These are phyloP conservation scores for Penicillium ochrochloron DNA, from an alignment of 495 filamentous ascomycete genomes.

Conservation along the genomic window DNA sequence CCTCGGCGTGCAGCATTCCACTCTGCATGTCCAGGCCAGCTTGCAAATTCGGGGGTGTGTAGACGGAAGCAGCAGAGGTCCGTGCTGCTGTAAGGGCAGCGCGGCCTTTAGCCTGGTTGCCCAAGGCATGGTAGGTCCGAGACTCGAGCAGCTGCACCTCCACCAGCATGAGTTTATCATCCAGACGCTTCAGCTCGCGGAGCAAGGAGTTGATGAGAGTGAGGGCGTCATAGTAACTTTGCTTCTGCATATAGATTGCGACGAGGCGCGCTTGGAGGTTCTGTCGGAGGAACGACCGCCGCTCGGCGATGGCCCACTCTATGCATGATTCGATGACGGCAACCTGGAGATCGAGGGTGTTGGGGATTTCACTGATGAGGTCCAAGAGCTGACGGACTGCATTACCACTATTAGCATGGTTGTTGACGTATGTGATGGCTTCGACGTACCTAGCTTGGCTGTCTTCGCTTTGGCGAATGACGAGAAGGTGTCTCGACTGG, in stretches of 20 bases:
- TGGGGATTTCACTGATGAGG: constrained; percentile 89
- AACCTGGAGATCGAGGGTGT: constrained; percentile 90
- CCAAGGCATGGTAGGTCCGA: constrained; percentile 94
- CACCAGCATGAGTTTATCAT: constrained; percentile 98
- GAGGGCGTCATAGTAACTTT: constrained; percentile 94
- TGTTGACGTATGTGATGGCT: not conserved
- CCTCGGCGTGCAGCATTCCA: constrained; percentile 97
- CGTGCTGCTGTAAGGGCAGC: constrained; percentile 92
- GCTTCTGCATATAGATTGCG: constrained; percentile 90
- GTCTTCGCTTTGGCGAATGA: constrained; percentile 99
- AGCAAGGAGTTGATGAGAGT: constrained; percentile 95
- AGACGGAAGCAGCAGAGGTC: constrained; percentile 93
- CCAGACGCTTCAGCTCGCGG: constrained; percentile 92
- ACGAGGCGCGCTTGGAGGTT: constrained; percentile 97
- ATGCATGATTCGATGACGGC: constrained; percentile 96
- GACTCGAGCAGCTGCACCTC: constrained; percentile 98
- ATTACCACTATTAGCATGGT: constrained; percentile 11
- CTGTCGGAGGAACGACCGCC: constrained; percentile 93
- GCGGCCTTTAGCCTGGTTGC: constrained; percentile 94
- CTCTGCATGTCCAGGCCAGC: constrained; percentile 98
- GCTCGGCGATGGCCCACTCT: constrained; percentile 96
- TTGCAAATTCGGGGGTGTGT: constrained; percentile 93
- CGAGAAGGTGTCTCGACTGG: constrained; percentile 86
- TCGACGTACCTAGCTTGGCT: constrained; percentile 83
- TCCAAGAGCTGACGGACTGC: constrained; percentile 96